A percentile compares a stretch with the other conserved stretches of the same genome.
phyloP scores from a whole-genome alignment of 345 rosid genomes.

The Conringia planisiliqua region DNA sequence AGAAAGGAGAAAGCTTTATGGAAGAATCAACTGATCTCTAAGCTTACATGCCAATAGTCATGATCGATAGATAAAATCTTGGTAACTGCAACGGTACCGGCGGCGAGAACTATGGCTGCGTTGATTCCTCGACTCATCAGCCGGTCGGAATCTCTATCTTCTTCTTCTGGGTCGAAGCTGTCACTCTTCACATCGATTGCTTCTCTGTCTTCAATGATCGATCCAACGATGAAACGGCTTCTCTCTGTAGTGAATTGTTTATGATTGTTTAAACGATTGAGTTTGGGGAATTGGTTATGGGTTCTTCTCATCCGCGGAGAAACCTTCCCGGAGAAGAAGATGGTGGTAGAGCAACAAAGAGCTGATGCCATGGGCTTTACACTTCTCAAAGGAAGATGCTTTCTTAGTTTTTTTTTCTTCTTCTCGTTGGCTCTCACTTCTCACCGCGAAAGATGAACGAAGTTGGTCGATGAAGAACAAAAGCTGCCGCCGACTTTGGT shows the following conservation, averaged over 20 bases:
- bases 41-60: constrained; percentile 97
- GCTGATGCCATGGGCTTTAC: constrained; percentile 15
- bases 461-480: background rate
- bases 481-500: background rate
- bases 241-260: constrained; percentile 18
- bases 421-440: too few relatives aligned
- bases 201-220: constrained; percentile 57
- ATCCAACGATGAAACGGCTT: constrained; percentile 40
- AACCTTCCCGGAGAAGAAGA: background rate
- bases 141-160: constrained; percentile 32
- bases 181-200: constrained; percentile 33
- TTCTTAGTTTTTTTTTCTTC: background rate
- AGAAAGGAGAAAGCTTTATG: constrained; percentile 3
- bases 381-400: background rate
- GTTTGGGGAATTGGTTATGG: background rate
- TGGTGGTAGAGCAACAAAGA: background rate
- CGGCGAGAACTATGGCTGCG: constrained; percentile 76
- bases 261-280: constrained; percentile 4
- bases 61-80: constrained; percentile 76
- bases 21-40: background rate
- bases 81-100: constrained; percentile 72
- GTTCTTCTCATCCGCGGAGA: constrained; percentile 15
- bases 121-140: constrained; percentile 54
- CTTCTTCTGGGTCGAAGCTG: constrained; percentile 19
- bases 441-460: constrained; percentile 9